Base-by-base conservation (phyloP, 2,329 filamentous ascomycete genomes). In the Cryphonectria parasitica region DNA sequence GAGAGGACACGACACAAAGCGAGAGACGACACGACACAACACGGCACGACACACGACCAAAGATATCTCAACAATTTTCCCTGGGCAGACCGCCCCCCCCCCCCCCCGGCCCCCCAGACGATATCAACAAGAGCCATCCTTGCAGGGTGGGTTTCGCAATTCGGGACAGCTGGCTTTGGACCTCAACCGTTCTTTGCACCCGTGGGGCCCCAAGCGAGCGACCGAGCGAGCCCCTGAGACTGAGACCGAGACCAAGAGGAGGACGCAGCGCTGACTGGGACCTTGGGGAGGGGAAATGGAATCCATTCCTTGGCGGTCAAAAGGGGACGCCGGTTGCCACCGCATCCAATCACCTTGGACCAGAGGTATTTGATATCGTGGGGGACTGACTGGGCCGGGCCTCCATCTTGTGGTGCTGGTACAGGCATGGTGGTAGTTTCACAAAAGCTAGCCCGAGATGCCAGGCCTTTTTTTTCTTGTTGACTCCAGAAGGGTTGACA, bases 61-160 rank as follows among this genome's bases (percentile, higher is more conserved):
- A 68, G 70, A 72, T 72, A 70, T 72, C 45, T 49, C 70, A 72
- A 72, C 70, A 72, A 39, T 67, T 72, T 67, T 67, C 56, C 22
- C 45, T 49, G 36, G 67, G 65, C 63, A 63, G 70, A 72, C 70
- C 64, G 67, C 68, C 67, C 45, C 41, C 41, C 15, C 41, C 13
- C 43, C 43, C 68, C 67, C 45, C 19, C 43, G 1, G 17, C 43
- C 45, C 45, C 45, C 67, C 52, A 67, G 64, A 36, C 68, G 70
- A 72, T 72, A 72, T 72, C 70, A 72, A 72, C 70, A 72, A 67
- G 67, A 34, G 15, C 4, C 41, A 72, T 62, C 70, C 70, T 61
- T 72, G 70, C 67, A 62, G 41, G 62, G 41, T 43, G 62, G 41
- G 62, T 64, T 64, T 64, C 62, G 62, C 28, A 64, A 31, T 58